Percentiles rank a stretch among this genome's conserved stretches.
Evolutionary conservation across 169 alveolate genomes (phyloP).

Genomic region (Eimeria brunetti): DNA sequence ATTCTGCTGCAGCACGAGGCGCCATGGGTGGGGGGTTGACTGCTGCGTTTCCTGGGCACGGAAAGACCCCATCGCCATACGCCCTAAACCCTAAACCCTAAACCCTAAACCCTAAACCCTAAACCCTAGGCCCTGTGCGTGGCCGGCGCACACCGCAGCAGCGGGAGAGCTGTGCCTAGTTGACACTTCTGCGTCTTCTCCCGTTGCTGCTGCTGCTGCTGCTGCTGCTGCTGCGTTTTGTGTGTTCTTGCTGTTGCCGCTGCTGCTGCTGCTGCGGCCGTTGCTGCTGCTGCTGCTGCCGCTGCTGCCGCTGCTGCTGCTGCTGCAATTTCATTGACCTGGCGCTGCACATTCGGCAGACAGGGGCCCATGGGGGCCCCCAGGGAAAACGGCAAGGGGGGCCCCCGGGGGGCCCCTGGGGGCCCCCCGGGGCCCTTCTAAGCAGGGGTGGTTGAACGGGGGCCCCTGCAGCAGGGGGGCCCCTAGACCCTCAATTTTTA

Average conservation of each 20-base stretch:
- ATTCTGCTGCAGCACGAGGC: neutral
- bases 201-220: no score
- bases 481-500: no score
- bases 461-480: no score
- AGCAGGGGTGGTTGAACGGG: no score
- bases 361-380: no score
- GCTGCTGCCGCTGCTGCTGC: neutral
- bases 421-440: no score
- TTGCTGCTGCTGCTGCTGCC: conserved; percentile 44
- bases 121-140: neutral
- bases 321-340: no score
- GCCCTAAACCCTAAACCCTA: conserved; percentile 17
- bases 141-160: neutral
- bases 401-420: no score
- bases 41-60: neutral
- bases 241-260: neutral
- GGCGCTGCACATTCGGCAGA: no score
- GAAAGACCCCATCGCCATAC: neutral
- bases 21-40: neutral
- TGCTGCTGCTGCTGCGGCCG: neutral
- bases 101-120: conserved; percentile 34
- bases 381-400: no score
- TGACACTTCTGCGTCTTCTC: no score
- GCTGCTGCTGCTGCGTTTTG: no score
- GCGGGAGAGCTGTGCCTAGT: neutral